Base-by-base conservation (phyloP, 495 filamentous ascomycete species). In the Neurospora africana region DNA sequence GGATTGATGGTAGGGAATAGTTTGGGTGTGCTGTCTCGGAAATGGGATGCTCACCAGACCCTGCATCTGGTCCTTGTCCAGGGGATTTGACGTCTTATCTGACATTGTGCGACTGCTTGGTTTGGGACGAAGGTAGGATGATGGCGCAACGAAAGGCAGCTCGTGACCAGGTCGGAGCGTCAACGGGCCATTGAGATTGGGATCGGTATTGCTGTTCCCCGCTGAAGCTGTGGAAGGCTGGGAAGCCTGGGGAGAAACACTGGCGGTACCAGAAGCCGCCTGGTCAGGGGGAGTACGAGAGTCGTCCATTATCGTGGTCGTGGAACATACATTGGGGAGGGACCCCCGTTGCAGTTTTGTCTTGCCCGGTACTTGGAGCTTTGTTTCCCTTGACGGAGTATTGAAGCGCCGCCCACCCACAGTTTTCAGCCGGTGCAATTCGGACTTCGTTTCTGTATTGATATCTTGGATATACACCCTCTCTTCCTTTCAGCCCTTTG, bases 11-110 rank as follows among this genome's bases (percentile, higher is more conserved):
- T 69, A 69, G 69, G 71, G 43, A 35, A 53, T 21, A 36, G 69
- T 69, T 73, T 39, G 78, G 72, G 73, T 81, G 53, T 65, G 53
- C 53, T 33, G 75, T 78, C 76, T 78, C 76, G 76, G 76, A 68
- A 71, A 41, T 65, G 38, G 10, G 44, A 72, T 72, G 86, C 92
- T 88, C 81, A 98, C 95, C 87, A 98, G 87, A 78, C 92, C 95
- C 81, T 95, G 91, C 83, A 91, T 88, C 85, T 98, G 95, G 84
- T 97, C 95, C 82, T 87, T 89, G 82, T 98, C 94, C 74, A 97
- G 85, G 74, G 89, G 87, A 83, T 86, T 91, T 82, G 91, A 84
- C 78, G 89, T 85, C 80, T 86, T 86, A 70, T 86, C 81, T 74
- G 86, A 78, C 77, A 84, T 82, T 77, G 83, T 81, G 78, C 79